Evolutionary conservation across 106 monocot species (phyloP).

Genomic region (Phalaenopsis aphrodite): DNA sequence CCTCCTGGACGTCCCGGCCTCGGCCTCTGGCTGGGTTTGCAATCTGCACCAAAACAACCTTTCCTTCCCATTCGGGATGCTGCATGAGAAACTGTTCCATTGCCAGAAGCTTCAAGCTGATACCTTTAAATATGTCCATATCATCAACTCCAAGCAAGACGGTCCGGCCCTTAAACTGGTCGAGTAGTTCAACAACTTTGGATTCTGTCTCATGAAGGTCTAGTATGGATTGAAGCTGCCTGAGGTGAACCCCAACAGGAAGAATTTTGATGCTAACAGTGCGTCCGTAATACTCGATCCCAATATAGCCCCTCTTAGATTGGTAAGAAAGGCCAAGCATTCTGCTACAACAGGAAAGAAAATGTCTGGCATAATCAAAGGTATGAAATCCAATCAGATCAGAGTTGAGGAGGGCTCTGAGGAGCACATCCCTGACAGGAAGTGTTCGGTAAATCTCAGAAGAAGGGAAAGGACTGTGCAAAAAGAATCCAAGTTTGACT

Average conservation of each 20-base stretch:
- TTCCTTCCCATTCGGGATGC: slow-evolving; percentile 23
- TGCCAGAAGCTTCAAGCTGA: slow-evolving; percentile 42
- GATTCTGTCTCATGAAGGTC: slow-evolving; percentile 15
- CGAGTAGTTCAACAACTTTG: slow-evolving; percentile 32
- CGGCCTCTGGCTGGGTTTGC: slow-evolving; percentile 42
- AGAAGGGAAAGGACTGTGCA: slow-evolving; percentile 78
- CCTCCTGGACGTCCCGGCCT: slow-evolving; percentile 44
- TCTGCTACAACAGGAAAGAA: slow-evolving; percentile 74
- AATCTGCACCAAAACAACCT: slow-evolving; percentile 58
- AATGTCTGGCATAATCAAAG: slow-evolving; percentile 85
- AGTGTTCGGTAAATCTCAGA: slow-evolving; percentile 76
- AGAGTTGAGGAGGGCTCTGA: slow-evolving; percentile 65
- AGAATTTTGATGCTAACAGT: slow-evolving; percentile 50
- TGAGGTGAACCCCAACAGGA: slow-evolving; percentile 47
- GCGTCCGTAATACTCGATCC: slow-evolving; percentile 61
- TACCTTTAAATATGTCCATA: slow-evolving; percentile 65
- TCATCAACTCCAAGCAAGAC: slow-evolving; percentile 50
- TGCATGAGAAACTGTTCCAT: slow-evolving; percentile 32
- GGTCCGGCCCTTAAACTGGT: slow-evolving; percentile 29
- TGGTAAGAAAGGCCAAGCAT: slow-evolving; percentile 75
- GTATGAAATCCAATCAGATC: slow-evolving; percentile 94
- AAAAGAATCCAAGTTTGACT: slow-evolving; percentile 73
- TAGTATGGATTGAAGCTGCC: slow-evolving; percentile 33
- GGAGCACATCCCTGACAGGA: slow-evolving; percentile 64
- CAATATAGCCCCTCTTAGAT: slow-evolving; percentile 75